Percentiles rank a stretch among this genome's conserved stretches.
Conservation (phyloP, 257 asterid species). For the Forsythia viridissima region DNA sequence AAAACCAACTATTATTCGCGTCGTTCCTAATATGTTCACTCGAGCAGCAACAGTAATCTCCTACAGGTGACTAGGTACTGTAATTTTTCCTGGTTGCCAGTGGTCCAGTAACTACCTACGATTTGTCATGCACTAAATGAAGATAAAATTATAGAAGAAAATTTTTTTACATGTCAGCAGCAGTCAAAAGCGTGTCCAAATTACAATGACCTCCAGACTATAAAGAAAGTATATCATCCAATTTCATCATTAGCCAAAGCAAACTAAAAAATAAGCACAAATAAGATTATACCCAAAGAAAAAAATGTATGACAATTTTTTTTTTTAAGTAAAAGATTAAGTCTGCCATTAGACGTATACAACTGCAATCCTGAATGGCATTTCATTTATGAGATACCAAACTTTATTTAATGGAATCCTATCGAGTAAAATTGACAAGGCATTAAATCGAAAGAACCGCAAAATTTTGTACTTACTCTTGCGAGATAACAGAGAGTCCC, state of each 20-base stretch:
- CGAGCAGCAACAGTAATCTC: not conserved
- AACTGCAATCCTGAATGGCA: not conserved
- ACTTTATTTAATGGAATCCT: conserved; percentile 11
- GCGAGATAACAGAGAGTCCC: conserved; percentile 98
- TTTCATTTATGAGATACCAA: conserved; percentile 14
- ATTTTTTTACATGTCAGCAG: not conserved
- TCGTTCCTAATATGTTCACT: not conserved
- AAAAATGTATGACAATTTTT: not conserved
- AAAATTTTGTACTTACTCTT: conserved; percentile 59
- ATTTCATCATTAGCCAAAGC: conserved; percentile 14
- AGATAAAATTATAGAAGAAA: not conserved
- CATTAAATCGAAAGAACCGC: conserved; percentile 20
- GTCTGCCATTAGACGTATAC: conserved; percentile 1
- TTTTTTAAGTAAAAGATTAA: not conserved
- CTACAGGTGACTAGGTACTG: not conserved
- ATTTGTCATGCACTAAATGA: not conserved
- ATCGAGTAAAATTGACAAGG: not conserved
- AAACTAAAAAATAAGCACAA: not conserved
- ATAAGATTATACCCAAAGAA: not conserved
- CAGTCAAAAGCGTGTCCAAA: not conserved
- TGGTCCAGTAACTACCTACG: not conserved
- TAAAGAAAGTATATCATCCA: conserved; percentile 16
- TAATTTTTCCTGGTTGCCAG: not conserved
- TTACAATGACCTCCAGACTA: not conserved
- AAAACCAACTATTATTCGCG: not conserved